Evolutionary conservation across 805 yeast genomes (phyloP), one percentile per base, ranked within the genome.

Genomic region (Candida argentea): DNA sequence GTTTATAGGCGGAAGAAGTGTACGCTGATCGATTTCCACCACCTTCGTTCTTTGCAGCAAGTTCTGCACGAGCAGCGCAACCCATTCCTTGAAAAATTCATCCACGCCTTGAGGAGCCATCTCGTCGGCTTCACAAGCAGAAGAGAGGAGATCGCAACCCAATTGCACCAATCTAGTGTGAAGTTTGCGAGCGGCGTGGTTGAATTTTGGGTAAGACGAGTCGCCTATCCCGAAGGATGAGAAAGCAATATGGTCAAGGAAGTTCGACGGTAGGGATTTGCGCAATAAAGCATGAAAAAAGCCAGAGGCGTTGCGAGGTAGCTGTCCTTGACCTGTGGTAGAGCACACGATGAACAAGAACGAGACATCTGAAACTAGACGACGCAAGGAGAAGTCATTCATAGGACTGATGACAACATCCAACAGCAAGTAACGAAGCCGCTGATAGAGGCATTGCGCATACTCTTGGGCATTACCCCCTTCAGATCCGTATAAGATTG

Each of bases 301-400:
- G 35, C 69, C 72, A 37, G 63, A 62, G 1, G 80, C 77, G 46
- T 84, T 84, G 23, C 80, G 53, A 0, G 98, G 97, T 19, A 89
- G 52, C 36, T 81, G 95, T 16, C 98, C 98, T 52, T 89, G 96
- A 5, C 98, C 97, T 2, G 94, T 80, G 0, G 98, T 89, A 1
- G 95, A 76, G 47, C 93, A 81, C 3, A 89, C 48, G 0, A 78
- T 62, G 14, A 76, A 59, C 29, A 73, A 57, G 16, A 54, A 52
- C 5, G 55, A 43, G 10, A 73, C 65, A 7, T 57, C 52, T 3
- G 72, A 61, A 4, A 70, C 55, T 27, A 83, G 54, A 31, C 61
- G 61, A 38, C 63, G 67, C 24, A 77, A 50, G 33, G 75, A 70
- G 43, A 71, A 73, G 24, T 73, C 76, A 39, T 81, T 82, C 36